phyloP scores from a whole-genome alignment of 2,329 filamentous ascomycete genomes.

The Bipolaris gigantea region DNA sequence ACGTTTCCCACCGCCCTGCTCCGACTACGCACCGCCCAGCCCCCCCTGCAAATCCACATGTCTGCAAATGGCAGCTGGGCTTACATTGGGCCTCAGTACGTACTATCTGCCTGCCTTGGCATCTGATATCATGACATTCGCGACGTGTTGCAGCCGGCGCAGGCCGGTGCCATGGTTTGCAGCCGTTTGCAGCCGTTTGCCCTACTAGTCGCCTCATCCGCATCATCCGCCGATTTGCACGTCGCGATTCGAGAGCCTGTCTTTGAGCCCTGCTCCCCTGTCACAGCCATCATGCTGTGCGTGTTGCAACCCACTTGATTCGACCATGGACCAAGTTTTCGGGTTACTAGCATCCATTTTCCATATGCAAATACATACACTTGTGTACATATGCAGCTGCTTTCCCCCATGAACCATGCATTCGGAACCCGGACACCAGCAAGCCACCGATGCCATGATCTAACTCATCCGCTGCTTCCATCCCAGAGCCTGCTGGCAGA shows the following conservation, averaged over 20 bases:
- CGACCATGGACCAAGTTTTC: background rate
- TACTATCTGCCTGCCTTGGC: background rate
- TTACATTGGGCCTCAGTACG: background rate
- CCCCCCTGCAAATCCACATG: background rate
- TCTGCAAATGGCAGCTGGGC: background rate
- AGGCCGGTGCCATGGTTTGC: background rate
- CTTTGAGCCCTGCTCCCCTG: background rate
- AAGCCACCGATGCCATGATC: too few relatives aligned
- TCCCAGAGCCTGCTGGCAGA: too few relatives aligned
- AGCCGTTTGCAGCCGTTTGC: slow-evolving; percentile 5
- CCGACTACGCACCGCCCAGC: background rate
- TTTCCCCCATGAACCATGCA: background rate
- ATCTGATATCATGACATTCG: background rate
- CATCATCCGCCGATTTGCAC: slow-evolving; percentile 1
- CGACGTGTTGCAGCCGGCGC: background rate
- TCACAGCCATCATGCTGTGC: background rate
- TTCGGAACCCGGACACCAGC: background rate
- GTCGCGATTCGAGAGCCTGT: background rate
- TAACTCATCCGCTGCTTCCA: too few relatives aligned
- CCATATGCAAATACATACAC: too few relatives aligned
- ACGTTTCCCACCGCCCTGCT: slow-evolving; percentile 8
- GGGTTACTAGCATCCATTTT: background rate
- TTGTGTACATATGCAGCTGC: background rate
- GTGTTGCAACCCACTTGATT: background rate
- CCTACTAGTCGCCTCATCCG: slow-evolving; percentile 1